Percentiles rank a stretch among this genome's conserved stretches.
Evolutionary conservation across 306 rosid species (phyloP).

Genomic region (Cicer cuneatum): DNA sequence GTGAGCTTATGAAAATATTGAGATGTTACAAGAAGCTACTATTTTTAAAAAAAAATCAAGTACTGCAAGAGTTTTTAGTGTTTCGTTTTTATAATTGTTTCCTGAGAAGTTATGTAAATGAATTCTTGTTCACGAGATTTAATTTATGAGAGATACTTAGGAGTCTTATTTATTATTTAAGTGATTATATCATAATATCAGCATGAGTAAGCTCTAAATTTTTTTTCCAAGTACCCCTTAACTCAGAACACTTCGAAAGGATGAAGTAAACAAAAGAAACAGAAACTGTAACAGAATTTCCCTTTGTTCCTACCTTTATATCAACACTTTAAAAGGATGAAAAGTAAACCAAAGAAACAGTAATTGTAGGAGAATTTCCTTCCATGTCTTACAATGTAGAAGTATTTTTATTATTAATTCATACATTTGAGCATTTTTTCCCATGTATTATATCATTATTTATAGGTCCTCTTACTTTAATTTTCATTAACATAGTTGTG

Average conservation of each 20-base stretch:
- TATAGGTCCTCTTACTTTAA: not conserved
- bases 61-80: no score
- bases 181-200: not conserved
- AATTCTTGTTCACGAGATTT: not conserved
- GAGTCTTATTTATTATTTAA: not conserved
- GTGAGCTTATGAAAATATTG: no score
- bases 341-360: no score
- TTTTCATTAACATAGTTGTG: not conserved
- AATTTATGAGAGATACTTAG: not conserved
- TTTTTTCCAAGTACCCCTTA: no score
- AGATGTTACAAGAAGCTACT: no score
- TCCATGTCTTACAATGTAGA: not conserved
- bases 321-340: no score
- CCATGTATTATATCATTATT: not conserved
- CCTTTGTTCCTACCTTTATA: no score
- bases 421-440: conserved; percentile 1
- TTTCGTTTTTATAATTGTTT: no score
- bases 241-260: not conserved
- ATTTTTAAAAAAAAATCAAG: no score
- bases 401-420: not conserved
- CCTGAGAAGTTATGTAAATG: no score
- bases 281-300: not conserved
- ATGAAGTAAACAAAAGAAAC: not conserved
- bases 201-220: no score
- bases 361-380: no score